Percentiles rank a stretch among this genome's conserved stretches.
Evolutionary conservation across 495 filamentous ascomycete genomes (phyloP).

Genomic region (Durotheca rogersii): DNA sequence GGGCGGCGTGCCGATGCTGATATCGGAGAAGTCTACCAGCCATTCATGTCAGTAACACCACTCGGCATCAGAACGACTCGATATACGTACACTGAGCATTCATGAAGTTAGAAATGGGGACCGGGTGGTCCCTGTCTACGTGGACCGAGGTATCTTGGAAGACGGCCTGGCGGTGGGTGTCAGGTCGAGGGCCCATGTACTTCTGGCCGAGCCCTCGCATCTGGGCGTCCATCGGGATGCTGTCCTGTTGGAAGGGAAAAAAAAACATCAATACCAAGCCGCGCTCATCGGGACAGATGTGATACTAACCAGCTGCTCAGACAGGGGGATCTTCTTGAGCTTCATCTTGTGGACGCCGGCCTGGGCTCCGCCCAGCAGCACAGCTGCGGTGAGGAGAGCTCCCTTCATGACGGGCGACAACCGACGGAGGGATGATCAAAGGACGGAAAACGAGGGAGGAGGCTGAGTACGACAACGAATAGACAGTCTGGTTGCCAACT

Average conservation of each 20-base stretch:
- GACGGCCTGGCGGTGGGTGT: constrained; percentile 67
- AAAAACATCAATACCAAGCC: constrained; percentile 22
- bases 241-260: constrained; percentile 59
- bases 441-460: constrained; percentile 11
- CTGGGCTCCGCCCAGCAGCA: constrained; percentile 79
- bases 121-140: constrained; percentile 67
- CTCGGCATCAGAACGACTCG: not conserved
- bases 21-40: constrained; percentile 86
- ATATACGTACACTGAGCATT: constrained; percentile 89
- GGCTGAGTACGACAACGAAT: constrained; percentile 2
- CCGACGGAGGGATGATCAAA: constrained; percentile 9
- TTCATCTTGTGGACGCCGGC: constrained; percentile 91
- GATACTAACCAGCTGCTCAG: constrained; percentile 82
- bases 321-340: constrained; percentile 91
- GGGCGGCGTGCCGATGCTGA: constrained; percentile 85
- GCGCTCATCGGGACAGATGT: not conserved
- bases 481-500: constrained; percentile 4
- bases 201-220: constrained; percentile 80
- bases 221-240: constrained; percentile 78
- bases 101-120: constrained; percentile 94
- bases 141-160: constrained; percentile 75
- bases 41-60: constrained; percentile 1
- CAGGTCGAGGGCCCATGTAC: constrained; percentile 85
- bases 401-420: constrained; percentile 74
- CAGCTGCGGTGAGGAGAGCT: constrained; percentile 67